Base-by-base conservation (phyloP, 2,329 filamentous ascomycete genomes). In the Epichloe glyceriae region DNA sequence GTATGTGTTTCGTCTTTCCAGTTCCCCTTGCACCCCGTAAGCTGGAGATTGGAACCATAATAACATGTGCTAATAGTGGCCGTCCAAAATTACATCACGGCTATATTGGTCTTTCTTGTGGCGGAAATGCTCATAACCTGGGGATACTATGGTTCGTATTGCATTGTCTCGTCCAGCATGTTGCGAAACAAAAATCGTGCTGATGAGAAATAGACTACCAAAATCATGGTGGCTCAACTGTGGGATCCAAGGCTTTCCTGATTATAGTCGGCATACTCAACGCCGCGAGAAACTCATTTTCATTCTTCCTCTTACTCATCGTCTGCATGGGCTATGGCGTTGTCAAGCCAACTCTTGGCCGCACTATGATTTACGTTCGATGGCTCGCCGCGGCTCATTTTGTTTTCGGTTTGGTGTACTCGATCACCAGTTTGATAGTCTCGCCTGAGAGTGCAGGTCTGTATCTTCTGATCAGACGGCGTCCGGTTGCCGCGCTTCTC, bases 271-370 rank as follows among this genome's bases (percentile, higher is more conserved):
- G 89, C 38, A 76, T 97, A 22, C 76, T 98, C 43, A 97, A 95
- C 64, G 93, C 93, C 5, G 90, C 84, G 51, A 80, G 93, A 56
- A 98, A 97, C 69, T 96, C 91, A 0, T 97, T 98, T 66, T 96
- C 91, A 0, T 98, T 98, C 74, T 98, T 98, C 74, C 74, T 98
- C 47, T 78, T 98, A 8, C 82, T 98, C 49, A 97, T 98, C 58
- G 93, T 98, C 34, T 98, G 93, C 68, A 98, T 98, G 93, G 93
- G 93, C 34, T 98, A 98, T 61, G 93, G 93, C 59, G 94, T 98
- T 22, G 94, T 98, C 57, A 97, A 97, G 70, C 86, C 85, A 2
- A 88, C 85, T 2, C 78, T 98, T 4, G 93, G 93, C 52, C 86
- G 85, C 61, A 90, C 89, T 12, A 98, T 98, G 93, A 81, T 91